Evolutionary conservation across 345 rosid genomes (phyloP).

Genomic region (Turnera subulata): DNA sequence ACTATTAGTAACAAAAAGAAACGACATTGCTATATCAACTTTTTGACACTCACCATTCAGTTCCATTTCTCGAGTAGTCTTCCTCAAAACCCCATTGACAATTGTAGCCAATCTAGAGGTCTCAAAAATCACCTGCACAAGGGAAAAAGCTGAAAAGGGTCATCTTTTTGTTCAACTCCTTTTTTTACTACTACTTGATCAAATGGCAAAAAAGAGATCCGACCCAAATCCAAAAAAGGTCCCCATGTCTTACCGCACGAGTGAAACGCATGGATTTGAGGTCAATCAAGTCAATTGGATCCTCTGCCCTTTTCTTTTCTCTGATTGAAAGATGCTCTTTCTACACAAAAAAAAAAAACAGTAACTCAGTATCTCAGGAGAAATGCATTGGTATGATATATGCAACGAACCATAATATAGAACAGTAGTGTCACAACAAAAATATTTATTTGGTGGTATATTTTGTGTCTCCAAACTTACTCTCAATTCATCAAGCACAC

Average conservation of each 20-base stretch:
- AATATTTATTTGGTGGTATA: no score
- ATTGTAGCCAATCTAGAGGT: constrained; percentile 78
- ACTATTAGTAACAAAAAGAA: not conserved
- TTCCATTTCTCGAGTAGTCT: constrained; percentile 62
- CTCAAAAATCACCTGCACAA: constrained; percentile 60
- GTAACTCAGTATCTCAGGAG: not conserved
- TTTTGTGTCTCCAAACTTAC: no score
- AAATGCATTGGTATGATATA: no score
- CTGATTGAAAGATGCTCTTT: constrained; percentile 72
- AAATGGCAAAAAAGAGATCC: no score
- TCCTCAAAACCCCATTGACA: constrained; percentile 78
- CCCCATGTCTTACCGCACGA: constrained; percentile 49
- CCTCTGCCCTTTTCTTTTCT: constrained; percentile 53
- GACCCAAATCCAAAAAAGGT: no score
- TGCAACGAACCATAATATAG: no score
- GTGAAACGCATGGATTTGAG: constrained; percentile 78
- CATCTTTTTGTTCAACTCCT: not conserved
- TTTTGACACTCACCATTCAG: constrained; percentile 37
- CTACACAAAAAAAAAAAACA: constrained; percentile 29
- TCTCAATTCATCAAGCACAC: constrained; percentile 58
- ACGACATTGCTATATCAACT: not conserved
- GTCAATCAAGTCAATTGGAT: constrained; percentile 61
- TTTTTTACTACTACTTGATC: not conserved
- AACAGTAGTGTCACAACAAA: no score
- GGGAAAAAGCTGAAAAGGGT: not conserved